Conservation (phyloP, 176 grass and related monocot species). For the Tuctoria greenei region DNA sequence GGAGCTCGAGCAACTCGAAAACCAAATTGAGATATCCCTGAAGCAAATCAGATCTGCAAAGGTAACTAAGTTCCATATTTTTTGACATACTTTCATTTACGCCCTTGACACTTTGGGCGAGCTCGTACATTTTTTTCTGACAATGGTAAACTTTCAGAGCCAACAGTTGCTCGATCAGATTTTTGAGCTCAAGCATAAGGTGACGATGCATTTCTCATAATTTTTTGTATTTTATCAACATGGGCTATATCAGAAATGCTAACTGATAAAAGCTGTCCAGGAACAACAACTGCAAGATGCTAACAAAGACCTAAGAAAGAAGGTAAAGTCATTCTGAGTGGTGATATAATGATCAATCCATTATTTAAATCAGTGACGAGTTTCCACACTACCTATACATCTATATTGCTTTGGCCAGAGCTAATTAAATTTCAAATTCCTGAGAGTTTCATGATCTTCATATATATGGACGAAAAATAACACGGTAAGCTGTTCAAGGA, state of each 20-base stretch:
- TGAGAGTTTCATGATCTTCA: neutral
- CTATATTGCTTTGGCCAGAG: neutral
- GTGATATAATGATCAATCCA: neutral
- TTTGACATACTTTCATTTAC: neutral
- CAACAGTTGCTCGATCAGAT: constrained; percentile 71
- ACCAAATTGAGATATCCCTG: constrained; percentile 81
- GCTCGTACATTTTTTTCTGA: neutral
- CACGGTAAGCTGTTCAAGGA: neutral
- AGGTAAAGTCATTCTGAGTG: constrained; percentile 50
- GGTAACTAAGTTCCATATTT: constrained; percentile 46
- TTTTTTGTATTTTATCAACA: neutral
- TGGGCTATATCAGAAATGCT: neutral
- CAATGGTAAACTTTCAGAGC: constrained; percentile 44
- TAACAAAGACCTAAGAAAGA: constrained; percentile 69
- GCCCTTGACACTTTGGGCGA: neutral
- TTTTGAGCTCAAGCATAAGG: constrained; percentile 83
- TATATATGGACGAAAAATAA: neutral
- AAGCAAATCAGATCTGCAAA: constrained; percentile 67
- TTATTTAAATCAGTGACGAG: neutral
- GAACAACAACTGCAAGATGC: constrained; percentile 75
- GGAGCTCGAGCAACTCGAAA: constrained; percentile 82
- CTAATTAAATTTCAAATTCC: neutral
- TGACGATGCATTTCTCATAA: constrained; percentile 17
- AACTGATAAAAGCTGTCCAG: constrained; percentile 33
- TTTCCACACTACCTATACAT: neutral